Percentiles rank a stretch among this genome's conserved stretches.
Evolutionary conservation across 2,329 filamentous ascomycete genomes (phyloP).

Genomic region (Cryphonectria japonica): DNA sequence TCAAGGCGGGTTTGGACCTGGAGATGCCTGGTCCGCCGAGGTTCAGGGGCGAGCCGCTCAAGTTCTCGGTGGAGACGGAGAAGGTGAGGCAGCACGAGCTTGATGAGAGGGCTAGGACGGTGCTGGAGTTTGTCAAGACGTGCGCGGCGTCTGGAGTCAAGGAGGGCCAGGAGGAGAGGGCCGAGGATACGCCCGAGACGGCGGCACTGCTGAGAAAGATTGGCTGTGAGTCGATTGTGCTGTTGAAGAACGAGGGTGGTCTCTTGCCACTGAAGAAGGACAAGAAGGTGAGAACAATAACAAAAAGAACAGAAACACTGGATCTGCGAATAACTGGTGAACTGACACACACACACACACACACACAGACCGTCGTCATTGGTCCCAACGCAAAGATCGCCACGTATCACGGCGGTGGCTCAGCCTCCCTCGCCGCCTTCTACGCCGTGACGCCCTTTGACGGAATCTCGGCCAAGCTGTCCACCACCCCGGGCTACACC

Average conservation of each 20-base stretch:
- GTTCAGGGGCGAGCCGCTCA: slow-evolving; percentile 55
- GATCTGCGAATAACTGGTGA: neutral
- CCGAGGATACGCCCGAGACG: slow-evolving; percentile 63
- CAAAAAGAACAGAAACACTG: slow-evolving; percentile 34
- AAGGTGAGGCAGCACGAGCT: slow-evolving; percentile 60
- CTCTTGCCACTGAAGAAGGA: slow-evolving; percentile 66
- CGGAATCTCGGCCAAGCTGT: slow-evolving; percentile 63
- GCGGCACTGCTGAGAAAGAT: slow-evolving; percentile 66
- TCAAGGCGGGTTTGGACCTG: slow-evolving; percentile 57
- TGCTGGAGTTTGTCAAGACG: slow-evolving; percentile 64
- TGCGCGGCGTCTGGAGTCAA: slow-evolving; percentile 57
- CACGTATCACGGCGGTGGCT: slow-evolving; percentile 67
- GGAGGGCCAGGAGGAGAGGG: slow-evolving; percentile 57
- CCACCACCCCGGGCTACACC: slow-evolving; percentile 51
- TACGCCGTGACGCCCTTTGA: slow-evolving; percentile 74
- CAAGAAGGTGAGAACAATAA: slow-evolving; percentile 50
- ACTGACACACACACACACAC: neutral
- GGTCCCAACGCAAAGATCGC: slow-evolving; percentile 62
- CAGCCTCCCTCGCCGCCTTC: slow-evolving; percentile 63
- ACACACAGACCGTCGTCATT: slow-evolving; percentile 52
- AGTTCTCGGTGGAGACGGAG: slow-evolving; percentile 57
- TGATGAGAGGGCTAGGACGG: slow-evolving; percentile 60
- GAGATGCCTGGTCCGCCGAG: slow-evolving; percentile 63
- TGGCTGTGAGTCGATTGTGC: slow-evolving; percentile 70
- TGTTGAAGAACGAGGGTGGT: slow-evolving; percentile 72